Base-by-base conservation (phyloP, 345 rosid genomes). In the Aethionema arabicum region DNA sequence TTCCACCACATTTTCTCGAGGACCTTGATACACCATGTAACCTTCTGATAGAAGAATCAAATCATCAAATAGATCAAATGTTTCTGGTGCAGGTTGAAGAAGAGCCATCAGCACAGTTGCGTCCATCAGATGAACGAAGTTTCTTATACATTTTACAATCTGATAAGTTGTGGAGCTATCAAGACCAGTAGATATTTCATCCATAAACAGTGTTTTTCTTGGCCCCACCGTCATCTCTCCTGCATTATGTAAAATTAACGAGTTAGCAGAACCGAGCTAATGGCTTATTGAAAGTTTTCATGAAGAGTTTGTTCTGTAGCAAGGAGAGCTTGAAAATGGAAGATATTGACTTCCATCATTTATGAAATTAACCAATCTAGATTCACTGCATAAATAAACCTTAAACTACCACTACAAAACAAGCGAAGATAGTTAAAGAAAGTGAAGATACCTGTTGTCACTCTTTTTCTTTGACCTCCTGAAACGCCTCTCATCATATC, bases 211-310 rank as follows among this genome's bases (percentile, higher is more conserved):
- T n/a, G 95, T 88, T 69, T 92, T 88, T 50, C 92, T 80, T 48
- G 98, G 96, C 29, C 98, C 98, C 4, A 92, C 98, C 27, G 86
- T 78, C 98, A 88, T 88, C 78, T 92, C 98, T 58, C 98, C 98
- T 91, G 79, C 78, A 72, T 39, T 31, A 16, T 21, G n/a, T 32
- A 41, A 65, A 41, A 3, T 56, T 41, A 56, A 50, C 3, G 3
- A 42, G 41, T 63, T 70, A 56, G 36, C 51, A 56, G 10, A 39
- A 53, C 44, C 5, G 15, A 65, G 32, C 15, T 11, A 3, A 10
- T 37, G 15, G 7, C 33, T 46, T 11, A 40, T 12, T 14, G 32
- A 46, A 1, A 52, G 15, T 27, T 51, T 21, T 21, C 44, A 21
- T 7, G 55, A 21, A 32, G 33, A 15, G 16, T 15, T 29, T 50